These are phyloP conservation scores for Paraleonurus japonicus DNA, from an alignment of 257 asterid species.

Conservation along the genomic window DNA sequence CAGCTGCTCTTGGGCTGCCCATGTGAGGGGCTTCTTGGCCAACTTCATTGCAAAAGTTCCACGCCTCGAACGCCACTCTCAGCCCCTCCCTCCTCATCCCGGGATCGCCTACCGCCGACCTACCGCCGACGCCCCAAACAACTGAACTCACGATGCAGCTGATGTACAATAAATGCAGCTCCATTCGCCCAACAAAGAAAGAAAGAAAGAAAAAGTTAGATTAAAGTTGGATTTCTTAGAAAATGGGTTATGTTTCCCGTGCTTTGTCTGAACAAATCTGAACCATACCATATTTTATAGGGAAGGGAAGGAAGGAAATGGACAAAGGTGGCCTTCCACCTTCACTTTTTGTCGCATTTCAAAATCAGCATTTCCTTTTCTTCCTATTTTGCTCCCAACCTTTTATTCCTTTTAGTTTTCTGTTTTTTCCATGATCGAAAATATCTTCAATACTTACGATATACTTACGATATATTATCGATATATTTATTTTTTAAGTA, in stretches of 20 bases:
- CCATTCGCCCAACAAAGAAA: neutral
- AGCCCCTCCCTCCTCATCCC: slow-evolving; percentile 64
- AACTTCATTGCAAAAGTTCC: slow-evolving; percentile 76
- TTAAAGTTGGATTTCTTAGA: no score
- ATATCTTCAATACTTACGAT: no score
- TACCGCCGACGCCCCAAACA: neutral
- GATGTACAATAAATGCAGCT: neutral
- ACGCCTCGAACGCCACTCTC: slow-evolving; percentile 62
- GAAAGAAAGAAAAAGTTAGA: neutral
- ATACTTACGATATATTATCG: no score
- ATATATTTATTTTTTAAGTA: no score
- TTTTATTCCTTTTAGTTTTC: neutral
- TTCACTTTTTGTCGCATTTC: neutral
- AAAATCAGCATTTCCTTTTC: neutral
- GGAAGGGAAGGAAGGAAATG: neutral
- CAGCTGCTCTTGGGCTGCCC: slow-evolving; percentile 81
- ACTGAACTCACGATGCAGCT: neutral
- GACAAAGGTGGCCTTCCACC: neutral
- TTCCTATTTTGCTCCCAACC: neutral
- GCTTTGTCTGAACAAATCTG: neutral
- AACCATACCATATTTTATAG: neutral
- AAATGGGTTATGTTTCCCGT: neutral
- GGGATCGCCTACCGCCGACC: slow-evolving; percentile 66
- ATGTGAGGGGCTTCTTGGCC: slow-evolving; percentile 51
- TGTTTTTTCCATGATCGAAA: no score